Conservation (phyloP, 208 protist genomes). For the Trypanosoma platydactyli region DNA sequence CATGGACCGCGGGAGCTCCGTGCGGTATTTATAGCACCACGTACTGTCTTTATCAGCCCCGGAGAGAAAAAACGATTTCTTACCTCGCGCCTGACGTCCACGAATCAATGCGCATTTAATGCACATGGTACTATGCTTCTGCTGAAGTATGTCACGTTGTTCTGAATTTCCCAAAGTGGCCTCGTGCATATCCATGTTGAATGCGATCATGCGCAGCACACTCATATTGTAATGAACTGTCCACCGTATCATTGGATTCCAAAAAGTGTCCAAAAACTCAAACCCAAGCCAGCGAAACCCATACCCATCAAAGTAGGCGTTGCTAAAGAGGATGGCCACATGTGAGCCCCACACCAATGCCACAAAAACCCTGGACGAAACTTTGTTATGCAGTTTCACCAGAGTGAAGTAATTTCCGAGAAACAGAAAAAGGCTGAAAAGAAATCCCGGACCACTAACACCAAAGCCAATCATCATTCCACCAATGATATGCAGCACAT, state of each 20-base stretch:
- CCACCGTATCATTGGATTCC: constrained; percentile 50
- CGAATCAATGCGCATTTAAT: constrained; percentile 35
- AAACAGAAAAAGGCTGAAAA: constrained; percentile 49
- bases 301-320: constrained; percentile 24
- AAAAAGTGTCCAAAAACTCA: constrained; percentile 1
- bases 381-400: constrained; percentile 37
- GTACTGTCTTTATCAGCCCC: constrained; percentile 19
- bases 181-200: constrained; percentile 64
- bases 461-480: constrained; percentile 37
- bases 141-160: constrained; percentile 28
- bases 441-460: constrained; percentile 39
- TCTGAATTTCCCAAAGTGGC: constrained; percentile 11
- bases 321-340: constrained; percentile 40
- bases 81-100: constrained; percentile 13
- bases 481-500: constrained; percentile 43
- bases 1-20: constrained; percentile 43
- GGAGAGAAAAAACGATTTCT: constrained; percentile 45
- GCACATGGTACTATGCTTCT: constrained; percentile 32
- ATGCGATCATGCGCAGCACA: constrained; percentile 84
- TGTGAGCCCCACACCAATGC: constrained; percentile 49
- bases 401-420: constrained; percentile 52
- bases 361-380: constrained; percentile 46
- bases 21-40: constrained; percentile 63
- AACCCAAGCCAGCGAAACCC: constrained; percentile 38
- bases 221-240: constrained; percentile 67